Evolutionary conservation across 2,329 filamentous ascomycete genomes (phyloP), one percentile per base, ranked within the genome.

Genomic region (Fusarium sp.): DNA sequence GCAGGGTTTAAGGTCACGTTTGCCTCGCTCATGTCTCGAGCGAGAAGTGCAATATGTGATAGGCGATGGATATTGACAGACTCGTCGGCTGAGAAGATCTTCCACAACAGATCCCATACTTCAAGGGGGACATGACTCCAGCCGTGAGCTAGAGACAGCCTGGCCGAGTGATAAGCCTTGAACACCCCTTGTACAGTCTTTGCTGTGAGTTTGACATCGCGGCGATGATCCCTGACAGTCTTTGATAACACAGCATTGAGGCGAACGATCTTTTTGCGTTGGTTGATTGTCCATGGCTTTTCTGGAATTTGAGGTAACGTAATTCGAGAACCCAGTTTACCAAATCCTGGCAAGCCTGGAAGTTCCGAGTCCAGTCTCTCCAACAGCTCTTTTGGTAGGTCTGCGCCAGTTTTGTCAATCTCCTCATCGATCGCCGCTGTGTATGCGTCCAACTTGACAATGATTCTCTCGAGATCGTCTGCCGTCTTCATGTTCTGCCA

Each of bases 51-150:
- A 35, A 93, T 81, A 76, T 92, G 91, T 11, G 86, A 82, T 78
- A 92, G 86, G 35, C 90, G 88, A 71, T 89, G 84, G 48, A 86
- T 79, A 78, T 89, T 87, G 38, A 83, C 70, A 15, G 82, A 78
- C 45, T 88, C 84, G 13, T 87, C 83, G 48, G 85, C 85, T 3
- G 90, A 88, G 47, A 91, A 83, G 5, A 89, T 81, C 35, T 86
- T 83, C 92, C 92, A 95, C 14, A 95, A 80, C 5, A 90, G 79
- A n/a, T 88, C 82, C 89, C 92, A 92, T 9, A 89, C 85, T 22
- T 87, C 85, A 15, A 84, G 77, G 1, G 92, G 88, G n/a, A 95
- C 85, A 35, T 85, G 84, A 39, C 84, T 79, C 81, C 90, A 87
- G 15, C 82, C 79, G 26, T 81, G 81, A 3, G 84, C 80, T 45